Percentiles rank a stretch among this genome's conserved stretches.
phyloP scores from a whole-genome alignment of 768 basidiomycete genomes.

The Suillus placidus region DNA sequence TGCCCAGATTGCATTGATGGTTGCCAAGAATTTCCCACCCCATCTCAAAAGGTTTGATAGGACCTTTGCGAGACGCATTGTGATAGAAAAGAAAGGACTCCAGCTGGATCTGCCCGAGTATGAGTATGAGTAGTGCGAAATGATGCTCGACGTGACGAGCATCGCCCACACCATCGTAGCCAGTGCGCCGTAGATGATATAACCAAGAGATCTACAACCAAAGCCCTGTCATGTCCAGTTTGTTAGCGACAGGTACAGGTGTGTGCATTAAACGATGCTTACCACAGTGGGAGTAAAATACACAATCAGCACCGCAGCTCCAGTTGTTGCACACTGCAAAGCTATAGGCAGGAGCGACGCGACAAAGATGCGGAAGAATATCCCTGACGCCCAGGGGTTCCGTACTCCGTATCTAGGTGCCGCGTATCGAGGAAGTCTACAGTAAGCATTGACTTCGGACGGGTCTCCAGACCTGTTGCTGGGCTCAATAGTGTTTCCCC shows the following conservation, averaged over 20 bases:
- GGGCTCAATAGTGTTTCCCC: conserved; percentile 5
- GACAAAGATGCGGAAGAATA: conserved; percentile 20
- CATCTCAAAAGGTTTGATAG: conserved; percentile 18
- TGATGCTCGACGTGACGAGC: conserved; percentile 32
- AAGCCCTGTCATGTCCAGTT: conserved; percentile 22
- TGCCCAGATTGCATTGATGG: conserved; percentile 23
- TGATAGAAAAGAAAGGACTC: neutral
- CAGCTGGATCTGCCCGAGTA: neutral
- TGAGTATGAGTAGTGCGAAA: conserved; percentile 22
- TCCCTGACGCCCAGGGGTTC: conserved; percentile 21
- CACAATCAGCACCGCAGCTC: conserved; percentile 27
- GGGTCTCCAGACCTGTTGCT: conserved; percentile 13
- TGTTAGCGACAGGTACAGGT: neutral
- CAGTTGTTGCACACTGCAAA: conserved; percentile 31
- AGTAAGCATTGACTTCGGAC: conserved; percentile 20
- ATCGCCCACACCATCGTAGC: conserved; percentile 36
- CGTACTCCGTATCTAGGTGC: neutral
- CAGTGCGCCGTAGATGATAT: conserved; percentile 30
- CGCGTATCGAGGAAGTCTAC: conserved; percentile 10
- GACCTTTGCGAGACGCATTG: conserved; percentile 6
- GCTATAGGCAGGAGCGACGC: conserved; percentile 24
- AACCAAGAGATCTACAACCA: conserved; percentile 38
- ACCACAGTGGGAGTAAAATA: conserved; percentile 30
- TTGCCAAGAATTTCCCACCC: conserved; percentile 22
- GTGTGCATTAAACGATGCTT: neutral